Base-by-base conservation (phyloP, 176 grass and related monocot genomes). In the Phoenix roebelenii region DNA sequence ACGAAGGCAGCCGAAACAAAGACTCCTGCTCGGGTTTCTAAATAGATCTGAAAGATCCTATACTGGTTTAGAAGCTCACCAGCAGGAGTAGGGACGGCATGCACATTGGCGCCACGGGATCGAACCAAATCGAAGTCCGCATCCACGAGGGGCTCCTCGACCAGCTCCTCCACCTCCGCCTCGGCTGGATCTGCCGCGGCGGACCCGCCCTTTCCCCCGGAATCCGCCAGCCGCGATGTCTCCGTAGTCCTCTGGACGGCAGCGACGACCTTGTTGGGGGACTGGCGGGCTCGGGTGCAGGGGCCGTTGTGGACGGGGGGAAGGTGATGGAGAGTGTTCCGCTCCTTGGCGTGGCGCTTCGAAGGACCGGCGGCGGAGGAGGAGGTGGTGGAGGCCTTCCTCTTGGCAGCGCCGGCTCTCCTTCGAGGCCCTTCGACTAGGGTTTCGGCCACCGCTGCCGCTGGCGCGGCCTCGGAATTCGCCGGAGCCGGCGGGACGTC, bases 301-400 rank as follows among this genome's bases (percentile, higher is more conserved):
- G 93, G 93, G 15, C 93, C 94, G 65, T 82, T 88, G 73, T 98
- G 84, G n/a, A 81, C 70, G 63, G 87, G 70, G 71, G 85, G 78
- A 22, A 75, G 72, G 61, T 79, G 65, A 64, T 86, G 71, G 59
- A 72, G 79, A 70, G 85, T 18, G 81, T 85, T 92, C 54, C 93
- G 71, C 73, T 98, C 93, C 88, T 92, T 98, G 70, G 81, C 82
- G 24, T 86, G 87, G 72, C 93, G 73, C 81, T 98, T 98, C 61
- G 89, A 89, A 56, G 85, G 79, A 16, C 79, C 70, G 58, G 75
- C 54, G 22, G 82, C 77, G 32, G 58, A 32, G 25, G 71, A 60
- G 52, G 65, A 24, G 0, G 62, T 5, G 5, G 63, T 12, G 26
- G 65, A 17, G 1, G 88, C 68, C 67, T 93, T 98, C 54, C 93